A percentile compares a stretch with the other conserved stretches of the same genome.
Evolutionary conservation across 1,284 basidiomycete genomes (phyloP).

Genomic region (Heliocybe sulcata): DNA sequence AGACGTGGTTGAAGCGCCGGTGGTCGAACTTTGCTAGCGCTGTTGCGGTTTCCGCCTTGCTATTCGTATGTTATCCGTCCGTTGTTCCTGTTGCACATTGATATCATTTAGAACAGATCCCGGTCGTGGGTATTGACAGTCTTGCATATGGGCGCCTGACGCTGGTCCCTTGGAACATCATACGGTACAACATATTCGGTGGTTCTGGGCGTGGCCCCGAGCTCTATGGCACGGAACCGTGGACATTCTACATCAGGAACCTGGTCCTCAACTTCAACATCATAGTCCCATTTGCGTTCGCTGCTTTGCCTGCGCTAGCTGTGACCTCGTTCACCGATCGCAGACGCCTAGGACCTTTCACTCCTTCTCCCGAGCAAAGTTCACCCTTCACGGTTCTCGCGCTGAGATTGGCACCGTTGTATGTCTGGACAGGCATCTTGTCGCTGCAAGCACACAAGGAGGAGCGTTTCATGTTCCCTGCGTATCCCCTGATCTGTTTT

Average conservation of each 20-base stretch:
- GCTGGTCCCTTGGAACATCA: constrained; percentile 89
- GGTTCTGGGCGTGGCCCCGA: constrained; percentile 76
- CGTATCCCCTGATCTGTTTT: constrained; percentile 88
- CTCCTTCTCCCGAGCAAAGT: constrained; percentile 49
- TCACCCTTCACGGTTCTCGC: constrained; percentile 75
- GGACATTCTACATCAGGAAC: constrained; percentile 80
- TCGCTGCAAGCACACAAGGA: constrained; percentile 91
- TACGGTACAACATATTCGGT: constrained; percentile 90
- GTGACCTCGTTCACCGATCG: constrained; percentile 73
- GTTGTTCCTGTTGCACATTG: not conserved
- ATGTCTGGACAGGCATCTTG: constrained; percentile 84
- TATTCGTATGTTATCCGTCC: constrained; percentile 54
- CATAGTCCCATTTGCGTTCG: constrained; percentile 71
- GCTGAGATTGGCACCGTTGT: constrained; percentile 77
- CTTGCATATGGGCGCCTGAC: constrained; percentile 78
- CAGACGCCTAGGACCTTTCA: constrained; percentile 67
- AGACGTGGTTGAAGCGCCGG: constrained; percentile 55
- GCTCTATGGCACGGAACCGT: constrained; percentile 90
- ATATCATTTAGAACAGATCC: constrained; percentile 43
- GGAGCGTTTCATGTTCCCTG: constrained; percentile 96
- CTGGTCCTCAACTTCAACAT: constrained; percentile 93
- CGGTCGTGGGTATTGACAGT: constrained; percentile 78
- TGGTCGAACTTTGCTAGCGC: constrained; percentile 50
- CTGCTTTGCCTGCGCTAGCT: constrained; percentile 74
- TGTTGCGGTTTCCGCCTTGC: constrained; percentile 47